Percentiles rank a stretch among this genome's conserved stretches.
Conservation (phyloP, 1,284 basidiomycete species). For the Ganoderma resinaceum region DNA sequence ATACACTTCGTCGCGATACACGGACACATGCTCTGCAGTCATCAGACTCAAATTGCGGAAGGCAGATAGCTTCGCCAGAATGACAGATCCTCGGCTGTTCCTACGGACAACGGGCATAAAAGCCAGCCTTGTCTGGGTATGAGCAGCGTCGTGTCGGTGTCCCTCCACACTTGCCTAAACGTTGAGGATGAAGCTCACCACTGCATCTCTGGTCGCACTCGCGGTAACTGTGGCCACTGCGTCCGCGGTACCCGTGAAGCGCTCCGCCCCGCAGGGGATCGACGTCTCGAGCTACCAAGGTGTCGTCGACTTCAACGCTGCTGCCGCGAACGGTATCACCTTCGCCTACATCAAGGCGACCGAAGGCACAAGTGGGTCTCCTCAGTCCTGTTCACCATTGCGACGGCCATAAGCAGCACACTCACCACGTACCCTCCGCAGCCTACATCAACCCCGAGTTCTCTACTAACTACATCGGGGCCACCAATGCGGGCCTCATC, state of each 20-base stretch:
- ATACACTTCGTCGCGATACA: not conserved
- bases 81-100: not conserved
- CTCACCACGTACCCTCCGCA: constrained; percentile 23
- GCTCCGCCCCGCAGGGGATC: constrained; percentile 54
- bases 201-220: constrained; percentile 13
- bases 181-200: constrained; percentile 20
- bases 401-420: not conserved
- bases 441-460: constrained; percentile 51
- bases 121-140: not conserved
- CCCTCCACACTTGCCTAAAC: not conserved
- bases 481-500: constrained; percentile 61
- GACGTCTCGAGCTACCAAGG: constrained; percentile 67
- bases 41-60: not conserved
- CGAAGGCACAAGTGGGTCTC: constrained; percentile 59
- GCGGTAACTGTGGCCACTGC: constrained; percentile 15
- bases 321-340: constrained; percentile 60
- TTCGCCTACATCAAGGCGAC: constrained; percentile 79
- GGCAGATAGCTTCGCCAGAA: not conserved
- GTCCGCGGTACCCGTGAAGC: constrained; percentile 37
- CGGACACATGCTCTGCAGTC: not conserved
- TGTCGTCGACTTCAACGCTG: constrained; percentile 58
- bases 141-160: not conserved
- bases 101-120: not conserved
- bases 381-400: not conserved
- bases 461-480: constrained; percentile 58